phyloP scores from a whole-genome alignment of 73 alveolate species.

The Stentor coeruleus region DNA sequence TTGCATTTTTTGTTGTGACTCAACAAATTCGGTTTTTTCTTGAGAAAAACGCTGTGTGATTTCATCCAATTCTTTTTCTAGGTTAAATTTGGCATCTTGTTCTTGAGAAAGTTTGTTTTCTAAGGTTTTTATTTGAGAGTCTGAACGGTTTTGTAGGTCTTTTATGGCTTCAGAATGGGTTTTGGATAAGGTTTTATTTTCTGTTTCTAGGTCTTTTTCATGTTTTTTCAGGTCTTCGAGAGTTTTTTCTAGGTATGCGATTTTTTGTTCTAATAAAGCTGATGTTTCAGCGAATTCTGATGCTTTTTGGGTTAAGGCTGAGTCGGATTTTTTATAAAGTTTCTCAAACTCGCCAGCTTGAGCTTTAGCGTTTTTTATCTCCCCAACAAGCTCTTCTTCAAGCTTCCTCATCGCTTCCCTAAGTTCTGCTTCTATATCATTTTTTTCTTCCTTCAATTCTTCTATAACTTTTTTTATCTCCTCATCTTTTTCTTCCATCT shows the following conservation, averaged over 20 bases:
- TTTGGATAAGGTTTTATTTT: neutral
- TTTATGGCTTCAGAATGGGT: neutral
- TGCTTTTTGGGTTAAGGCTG: neutral
- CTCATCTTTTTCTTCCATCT: neutral
- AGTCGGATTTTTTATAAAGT: no score
- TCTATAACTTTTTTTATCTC: neutral
- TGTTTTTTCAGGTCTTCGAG: neutral
- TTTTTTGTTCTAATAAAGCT: neutral
- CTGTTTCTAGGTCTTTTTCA: neutral
- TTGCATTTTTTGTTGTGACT: neutral
- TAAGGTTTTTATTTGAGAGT: neutral
- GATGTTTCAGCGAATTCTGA: neutral
- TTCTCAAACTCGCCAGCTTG: neutral
- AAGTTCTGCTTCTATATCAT: neutral
- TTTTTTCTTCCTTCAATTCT: neutral
- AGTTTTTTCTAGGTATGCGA: neutral
- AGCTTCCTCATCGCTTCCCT: neutral
- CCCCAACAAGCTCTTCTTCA: neutral
- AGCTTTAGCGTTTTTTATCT: no score
- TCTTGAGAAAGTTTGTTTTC: neutral
- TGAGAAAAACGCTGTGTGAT: neutral
- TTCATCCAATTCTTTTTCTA: conserved; percentile 3
- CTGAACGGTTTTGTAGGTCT: neutral
- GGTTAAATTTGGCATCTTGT: neutral
- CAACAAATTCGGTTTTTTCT: neutral